These are phyloP conservation scores for Pleurotus ostreatus DNA, from an alignment of 768 basidiomycete species.

Conservation along the genomic window DNA sequence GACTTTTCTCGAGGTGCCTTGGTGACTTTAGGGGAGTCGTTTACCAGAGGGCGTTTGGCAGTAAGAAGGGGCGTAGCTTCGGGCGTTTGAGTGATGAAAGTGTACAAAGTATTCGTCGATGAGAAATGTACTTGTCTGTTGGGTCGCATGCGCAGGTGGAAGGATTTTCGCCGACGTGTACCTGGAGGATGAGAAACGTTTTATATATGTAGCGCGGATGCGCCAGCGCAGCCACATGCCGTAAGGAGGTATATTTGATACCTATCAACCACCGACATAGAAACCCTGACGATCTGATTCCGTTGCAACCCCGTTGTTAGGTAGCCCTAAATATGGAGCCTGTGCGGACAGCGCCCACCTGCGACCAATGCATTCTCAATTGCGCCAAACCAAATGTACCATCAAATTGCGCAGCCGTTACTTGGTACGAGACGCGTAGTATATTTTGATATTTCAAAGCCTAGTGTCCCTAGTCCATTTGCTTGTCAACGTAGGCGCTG, in stretches of 20 bases:
- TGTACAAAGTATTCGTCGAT: conserved; percentile 3
- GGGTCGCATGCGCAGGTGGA: conserved; percentile 2
- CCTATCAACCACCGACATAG: background rate
- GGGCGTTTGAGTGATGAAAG: background rate
- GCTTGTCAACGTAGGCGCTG: too few relatives aligned
- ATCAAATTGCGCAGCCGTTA: too few relatives aligned
- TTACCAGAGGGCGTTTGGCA: background rate
- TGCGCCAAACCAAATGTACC: too few relatives aligned
- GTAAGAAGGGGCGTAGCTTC: conserved; percentile 1
- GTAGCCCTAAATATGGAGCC: background rate
- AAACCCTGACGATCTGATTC: background rate
- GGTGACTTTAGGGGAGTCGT: background rate
- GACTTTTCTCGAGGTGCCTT: conserved; percentile 1
- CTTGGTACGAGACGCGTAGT: too few relatives aligned
- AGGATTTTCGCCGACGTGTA: background rate
- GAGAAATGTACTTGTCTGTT: conserved; percentile 7
- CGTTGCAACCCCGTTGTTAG: background rate
- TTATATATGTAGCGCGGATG: background rate
- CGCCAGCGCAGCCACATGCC: background rate
- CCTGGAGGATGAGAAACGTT: background rate
- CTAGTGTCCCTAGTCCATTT: too few relatives aligned
- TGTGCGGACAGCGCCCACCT: too few relatives aligned
- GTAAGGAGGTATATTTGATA: background rate
- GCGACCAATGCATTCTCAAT: too few relatives aligned
- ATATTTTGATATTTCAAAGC: too few relatives aligned